Percentiles rank a stretch among this genome's conserved stretches.
These are phyloP conservation scores for Prunus yedoensis DNA, from an alignment of 331 rosid genomes.

Conservation along the genomic window DNA sequence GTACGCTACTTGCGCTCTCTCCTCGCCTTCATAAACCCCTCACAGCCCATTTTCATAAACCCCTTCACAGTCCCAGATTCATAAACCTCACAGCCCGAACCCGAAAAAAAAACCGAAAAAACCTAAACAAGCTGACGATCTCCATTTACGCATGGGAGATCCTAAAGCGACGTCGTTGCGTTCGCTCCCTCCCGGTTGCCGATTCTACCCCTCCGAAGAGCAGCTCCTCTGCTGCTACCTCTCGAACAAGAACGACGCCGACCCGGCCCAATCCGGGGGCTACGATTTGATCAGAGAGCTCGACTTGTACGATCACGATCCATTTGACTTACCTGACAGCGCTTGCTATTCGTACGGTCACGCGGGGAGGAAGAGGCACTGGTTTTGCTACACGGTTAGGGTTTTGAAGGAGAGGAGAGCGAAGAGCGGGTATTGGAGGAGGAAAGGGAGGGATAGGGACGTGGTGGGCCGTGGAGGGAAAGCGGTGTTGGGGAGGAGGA, in stretches of 20 bases:
- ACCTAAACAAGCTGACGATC: constrained; percentile 13
- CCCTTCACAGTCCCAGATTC: not conserved
- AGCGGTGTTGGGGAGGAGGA: constrained; percentile 47
- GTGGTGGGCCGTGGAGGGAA: constrained; percentile 32
- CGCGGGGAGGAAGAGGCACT: constrained; percentile 52
- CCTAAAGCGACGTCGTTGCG: constrained; percentile 25
- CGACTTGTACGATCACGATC: constrained; percentile 43
- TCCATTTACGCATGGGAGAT: constrained; percentile 35
- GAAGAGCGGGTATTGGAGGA: constrained; percentile 64
- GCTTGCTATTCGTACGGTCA: constrained; percentile 55
- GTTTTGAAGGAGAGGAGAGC: constrained; percentile 35
- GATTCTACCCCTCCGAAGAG: constrained; percentile 63
- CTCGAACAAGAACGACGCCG: constrained; percentile 33
- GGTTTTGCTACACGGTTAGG: constrained; percentile 53
- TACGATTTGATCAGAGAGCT: constrained; percentile 54
- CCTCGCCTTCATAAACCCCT: not conserved
- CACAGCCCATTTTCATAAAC: not conserved
- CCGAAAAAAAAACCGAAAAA: not conserved
- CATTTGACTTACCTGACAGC: constrained; percentile 49
- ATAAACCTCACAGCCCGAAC: not conserved
- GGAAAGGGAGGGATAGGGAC: constrained; percentile 42
- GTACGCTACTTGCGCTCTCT: constrained; percentile 32
- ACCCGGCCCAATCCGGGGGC: constrained; percentile 12
- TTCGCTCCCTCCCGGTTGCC: constrained; percentile 54
- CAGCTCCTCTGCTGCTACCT: constrained; percentile 56